phyloP scores from a whole-genome alignment of 1,284 basidiomycete genomes.

The Microbotryum violaceum region DNA sequence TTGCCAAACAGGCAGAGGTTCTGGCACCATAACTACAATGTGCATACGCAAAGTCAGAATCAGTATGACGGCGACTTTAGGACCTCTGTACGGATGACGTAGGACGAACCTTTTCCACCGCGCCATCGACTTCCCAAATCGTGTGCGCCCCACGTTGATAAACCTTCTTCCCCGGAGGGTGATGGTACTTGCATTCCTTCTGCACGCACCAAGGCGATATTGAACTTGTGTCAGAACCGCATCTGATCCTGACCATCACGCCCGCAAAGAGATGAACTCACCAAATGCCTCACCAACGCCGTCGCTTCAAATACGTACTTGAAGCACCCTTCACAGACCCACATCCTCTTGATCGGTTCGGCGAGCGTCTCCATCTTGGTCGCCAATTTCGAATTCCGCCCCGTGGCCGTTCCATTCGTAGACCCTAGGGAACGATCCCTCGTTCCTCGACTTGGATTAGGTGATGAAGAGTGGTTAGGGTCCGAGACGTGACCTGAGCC shows the following conservation, averaged over 20 bases:
- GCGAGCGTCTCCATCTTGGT: neutral
- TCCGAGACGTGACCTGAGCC: too few relatives aligned
- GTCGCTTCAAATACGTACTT: constrained; percentile 80
- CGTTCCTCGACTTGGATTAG: neutral
- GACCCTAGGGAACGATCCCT: constrained; percentile 10
- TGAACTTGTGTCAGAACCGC: neutral
- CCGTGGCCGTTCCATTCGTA: neutral
- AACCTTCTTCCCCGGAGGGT: constrained; percentile 82
- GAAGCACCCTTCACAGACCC: constrained; percentile 90
- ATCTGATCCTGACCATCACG: too few relatives aligned
- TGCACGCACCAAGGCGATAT: constrained; percentile 38
- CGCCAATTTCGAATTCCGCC: neutral
- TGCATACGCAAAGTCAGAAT: too few relatives aligned
- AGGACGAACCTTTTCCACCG: constrained; percentile 60
- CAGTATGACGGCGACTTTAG: too few relatives aligned
- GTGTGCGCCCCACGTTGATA: constrained; percentile 83
- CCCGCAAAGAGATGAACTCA: constrained; percentile 42
- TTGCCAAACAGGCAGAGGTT: constrained; percentile 94
- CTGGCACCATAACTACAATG: constrained; percentile 77
- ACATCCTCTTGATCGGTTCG: constrained; percentile 44
- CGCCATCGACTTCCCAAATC: constrained; percentile 95
- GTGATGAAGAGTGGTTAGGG: neutral
- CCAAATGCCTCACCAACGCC: constrained; percentile 65
- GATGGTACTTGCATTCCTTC: constrained; percentile 61
- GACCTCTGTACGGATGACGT: too few relatives aligned